Evolutionary conservation across 306 rosid species (phyloP), one percentile per base, ranked within the genome.

Genomic region (Medicago arabica): DNA sequence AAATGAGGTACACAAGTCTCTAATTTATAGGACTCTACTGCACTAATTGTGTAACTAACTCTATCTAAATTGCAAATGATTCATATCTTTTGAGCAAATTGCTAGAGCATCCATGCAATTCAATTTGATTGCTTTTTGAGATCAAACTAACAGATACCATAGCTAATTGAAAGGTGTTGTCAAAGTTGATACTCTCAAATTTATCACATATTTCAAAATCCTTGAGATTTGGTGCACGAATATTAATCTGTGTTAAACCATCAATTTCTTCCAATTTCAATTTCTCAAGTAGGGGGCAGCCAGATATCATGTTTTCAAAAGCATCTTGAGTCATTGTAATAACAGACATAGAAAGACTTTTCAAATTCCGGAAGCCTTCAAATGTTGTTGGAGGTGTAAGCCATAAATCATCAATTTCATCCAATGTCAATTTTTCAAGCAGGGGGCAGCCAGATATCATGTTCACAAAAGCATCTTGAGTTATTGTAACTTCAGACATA

Each of bases 401-500:
- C 36, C 36, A 3, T 31, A 31, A 31, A 31, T 2, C 36, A 31
- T 31, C 36, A 31, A 31, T 31, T 3, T 31, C 36, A n/a, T 69
- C 74, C 86, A 89, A 31, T 50, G 78, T 82, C 66, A 89, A 74
- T 18, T 31, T 4, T 4, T 31, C 36, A 3, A 31, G 89, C 71
- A 76, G 62, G 50, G 88, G 91, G 75, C 93, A 87, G 68, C 75
- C 62, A 14, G 81, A 61, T 76, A 89, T 75, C 74, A 89, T 68
- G 39, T 67, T 79, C 64, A 83, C 85, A 38, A 86, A 83, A 77
- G 40, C 88, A 83, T 51, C 82, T 75, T 76, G 93, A 66, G 85
- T 71, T 83, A 89, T 28, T 71, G 89, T 86, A 72, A 89, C 86
- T 74, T 77, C 75, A 74, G 78, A 83, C 78, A 89, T 78, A 85